These are phyloP conservation scores for Cryptococcus depauperatus DNA, from an alignment of 1,284 basidiomycete species.

Conservation along the genomic window DNA sequence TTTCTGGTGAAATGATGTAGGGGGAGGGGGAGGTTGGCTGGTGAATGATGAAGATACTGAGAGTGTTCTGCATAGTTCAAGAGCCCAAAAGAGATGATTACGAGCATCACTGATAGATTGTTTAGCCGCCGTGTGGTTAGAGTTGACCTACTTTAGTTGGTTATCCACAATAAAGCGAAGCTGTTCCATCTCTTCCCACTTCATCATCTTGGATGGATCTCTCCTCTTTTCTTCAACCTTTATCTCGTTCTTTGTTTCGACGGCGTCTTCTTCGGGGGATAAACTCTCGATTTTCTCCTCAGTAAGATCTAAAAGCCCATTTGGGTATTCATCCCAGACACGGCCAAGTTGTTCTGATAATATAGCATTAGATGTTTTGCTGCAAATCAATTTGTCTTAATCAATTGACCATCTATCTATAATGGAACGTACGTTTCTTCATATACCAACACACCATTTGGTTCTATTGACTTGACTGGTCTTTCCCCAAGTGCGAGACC, in stretches of 20 bases:
- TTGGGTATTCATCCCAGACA: slow-evolving; percentile 39
- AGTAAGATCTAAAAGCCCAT: slow-evolving; percentile 32
- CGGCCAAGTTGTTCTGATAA: slow-evolving; percentile 28
- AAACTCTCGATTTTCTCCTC: slow-evolving; percentile 19
- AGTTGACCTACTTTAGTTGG: slow-evolving; percentile 31
- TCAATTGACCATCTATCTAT: background rate
- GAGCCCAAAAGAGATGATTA: slow-evolving; percentile 40
- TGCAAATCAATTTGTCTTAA: slow-evolving; percentile 3
- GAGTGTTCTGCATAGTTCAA: slow-evolving; percentile 38
- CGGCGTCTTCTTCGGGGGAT: slow-evolving; percentile 15
- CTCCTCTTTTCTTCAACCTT: slow-evolving; percentile 8
- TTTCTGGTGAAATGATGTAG: slow-evolving; percentile 4
- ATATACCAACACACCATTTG: slow-evolving; percentile 24
- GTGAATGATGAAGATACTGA: slow-evolving; percentile 17
- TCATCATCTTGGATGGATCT: slow-evolving; percentile 23
- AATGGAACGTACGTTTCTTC: slow-evolving; percentile 19
- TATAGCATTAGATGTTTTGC: slow-evolving; percentile 15
- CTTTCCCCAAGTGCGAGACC: slow-evolving; percentile 21
- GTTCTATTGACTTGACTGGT: slow-evolving; percentile 21
- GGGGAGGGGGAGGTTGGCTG: slow-evolving; percentile 28
- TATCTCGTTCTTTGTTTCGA: slow-evolving; percentile 8
- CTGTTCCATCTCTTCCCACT: slow-evolving; percentile 32
- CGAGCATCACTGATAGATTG: slow-evolving; percentile 24
- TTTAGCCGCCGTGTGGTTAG: background rate
- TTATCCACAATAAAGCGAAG: slow-evolving; percentile 27